Conservation (phyloP, 75 land plant species). For the Pinus tabuliformis region DNA sequence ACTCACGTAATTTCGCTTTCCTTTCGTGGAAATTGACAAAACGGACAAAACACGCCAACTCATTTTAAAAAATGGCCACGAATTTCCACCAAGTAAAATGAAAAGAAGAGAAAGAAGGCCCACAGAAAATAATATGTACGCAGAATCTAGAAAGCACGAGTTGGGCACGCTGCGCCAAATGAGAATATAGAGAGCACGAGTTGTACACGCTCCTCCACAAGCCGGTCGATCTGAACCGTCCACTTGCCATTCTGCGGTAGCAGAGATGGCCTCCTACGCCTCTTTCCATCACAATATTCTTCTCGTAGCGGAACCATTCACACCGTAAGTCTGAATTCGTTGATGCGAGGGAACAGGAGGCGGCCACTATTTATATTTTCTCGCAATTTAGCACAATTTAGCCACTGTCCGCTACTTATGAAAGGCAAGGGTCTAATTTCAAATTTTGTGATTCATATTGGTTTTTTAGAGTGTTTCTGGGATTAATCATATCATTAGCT, state of each 20-base stretch:
- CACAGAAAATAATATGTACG: not conserved
- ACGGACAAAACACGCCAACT: too few species aligned
- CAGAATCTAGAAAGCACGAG: too few species aligned
- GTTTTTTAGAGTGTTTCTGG: too few species aligned
- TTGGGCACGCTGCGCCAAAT: too few species aligned
- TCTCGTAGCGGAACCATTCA: not conserved
- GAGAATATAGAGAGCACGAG: slow-evolving; percentile 1
- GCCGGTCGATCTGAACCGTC: not conserved
- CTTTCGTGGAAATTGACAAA: too few species aligned
- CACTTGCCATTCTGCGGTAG: not conserved
- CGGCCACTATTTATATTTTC: not conserved
- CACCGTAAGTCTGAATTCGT: not conserved
- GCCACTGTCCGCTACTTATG: not conserved
- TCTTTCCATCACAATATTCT: not conserved
- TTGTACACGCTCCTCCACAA: not conserved
- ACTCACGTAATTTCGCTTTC: too few species aligned
- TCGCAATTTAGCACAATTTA: too few species aligned
- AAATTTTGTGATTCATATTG: too few species aligned
- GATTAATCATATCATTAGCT: too few species aligned
- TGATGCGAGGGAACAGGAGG: not conserved
- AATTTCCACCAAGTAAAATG: too few species aligned
- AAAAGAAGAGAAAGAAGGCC: too few species aligned
- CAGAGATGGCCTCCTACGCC: not conserved
- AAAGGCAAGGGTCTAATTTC: not conserved
- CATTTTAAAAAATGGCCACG: too few species aligned